Base-by-base conservation (phyloP, 1,284 basidiomycete species). In the Apiotrichum veenhuisii region DNA sequence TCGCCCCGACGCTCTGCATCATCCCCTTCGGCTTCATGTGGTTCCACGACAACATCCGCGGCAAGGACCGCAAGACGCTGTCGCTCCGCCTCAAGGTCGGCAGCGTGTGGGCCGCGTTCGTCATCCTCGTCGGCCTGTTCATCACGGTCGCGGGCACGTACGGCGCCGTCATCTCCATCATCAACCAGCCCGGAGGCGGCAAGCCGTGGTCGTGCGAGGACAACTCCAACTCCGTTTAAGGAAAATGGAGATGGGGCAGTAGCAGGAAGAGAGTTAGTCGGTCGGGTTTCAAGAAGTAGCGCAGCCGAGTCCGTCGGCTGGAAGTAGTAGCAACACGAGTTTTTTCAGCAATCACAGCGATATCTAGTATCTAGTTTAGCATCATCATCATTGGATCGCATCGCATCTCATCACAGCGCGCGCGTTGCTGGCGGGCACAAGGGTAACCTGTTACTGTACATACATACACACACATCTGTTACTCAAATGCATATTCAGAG, bases 201-300 rank as follows among this genome's bases (percentile, higher is more conserved):
- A 56, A 47, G 9, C 66, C 71, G 9, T 74, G 69, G 65, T 64
- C 65, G 11, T 74, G 72, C 44, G 64, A 58, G 33, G 70, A 72
- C 53, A 72, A 72, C 57, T 66, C 65, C 34, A 65, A 64, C 50
- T 64, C 66, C 18, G 55, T 58, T 2, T 55, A 48, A 33, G 27
- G 7, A 22, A n/a, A 25, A 23, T 11, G 23, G 3, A 5, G 30
- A 5, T 20, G 8, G 38, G 38, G 8, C 14, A 5, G 17, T 7
- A 14, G 17, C 11, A 4, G 36, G 36, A 8, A 37, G 36, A 15
- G 17, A 37, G 36, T 14, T 37, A 10, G 36, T 30, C 12, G 30
- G 30, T 30, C 30, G 30, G 30, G 30, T 30, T 30, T n/a, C n/a
- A 30, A 30, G 12, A 12, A 12, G 30, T 30, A 5, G 30, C 12